Conservation (phyloP, 257 asterid genomes). For the Solanum lycopersicoides region DNA sequence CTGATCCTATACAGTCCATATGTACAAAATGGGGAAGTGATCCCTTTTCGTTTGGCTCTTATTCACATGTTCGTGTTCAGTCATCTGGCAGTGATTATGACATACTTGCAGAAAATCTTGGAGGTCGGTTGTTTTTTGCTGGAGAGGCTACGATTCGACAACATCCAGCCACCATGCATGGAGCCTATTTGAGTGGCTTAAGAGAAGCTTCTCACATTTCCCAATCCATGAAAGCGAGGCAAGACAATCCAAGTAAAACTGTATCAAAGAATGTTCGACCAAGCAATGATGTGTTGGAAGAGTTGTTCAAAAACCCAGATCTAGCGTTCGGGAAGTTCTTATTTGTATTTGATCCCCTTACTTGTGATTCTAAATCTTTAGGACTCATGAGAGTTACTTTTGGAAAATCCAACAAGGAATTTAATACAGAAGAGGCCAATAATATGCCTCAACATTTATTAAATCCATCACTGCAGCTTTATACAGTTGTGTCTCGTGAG, state of each 20-base stretch:
- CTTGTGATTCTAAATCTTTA: too few species aligned
- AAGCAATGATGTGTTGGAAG: conserved; percentile 20
- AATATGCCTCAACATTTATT: conserved; percentile 7
- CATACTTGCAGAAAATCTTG: conserved; percentile 56
- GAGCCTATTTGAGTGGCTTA: conserved; percentile 80
- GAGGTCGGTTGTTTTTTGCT: conserved; percentile 49
- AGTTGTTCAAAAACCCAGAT: too few species aligned
- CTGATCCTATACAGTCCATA: conserved; percentile 68
- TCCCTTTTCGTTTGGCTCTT: conserved; percentile 67
- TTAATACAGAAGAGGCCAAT: conserved; percentile 3
- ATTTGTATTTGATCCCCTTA: too few species aligned
- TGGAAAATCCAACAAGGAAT: too few species aligned
- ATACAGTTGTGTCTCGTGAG: conserved; percentile 44
- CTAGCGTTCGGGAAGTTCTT: too few species aligned
- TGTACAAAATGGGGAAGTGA: conserved; percentile 82
- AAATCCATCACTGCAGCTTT: conserved; percentile 33
- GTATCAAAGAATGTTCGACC: conserved; percentile 35
- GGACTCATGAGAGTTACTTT: too few species aligned
- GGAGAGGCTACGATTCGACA: conserved; percentile 80
- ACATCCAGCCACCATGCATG: conserved; percentile 88
- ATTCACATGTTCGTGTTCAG: conserved; percentile 59
- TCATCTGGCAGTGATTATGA: conserved; percentile 81
- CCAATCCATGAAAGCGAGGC: conserved; percentile 26
- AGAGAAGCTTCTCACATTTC: conserved; percentile 70
- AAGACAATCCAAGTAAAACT: conserved; percentile 19